Base-by-base conservation (phyloP, 2,329 filamentous ascomycete species). In the Lasiodiplodia citricola region DNA sequence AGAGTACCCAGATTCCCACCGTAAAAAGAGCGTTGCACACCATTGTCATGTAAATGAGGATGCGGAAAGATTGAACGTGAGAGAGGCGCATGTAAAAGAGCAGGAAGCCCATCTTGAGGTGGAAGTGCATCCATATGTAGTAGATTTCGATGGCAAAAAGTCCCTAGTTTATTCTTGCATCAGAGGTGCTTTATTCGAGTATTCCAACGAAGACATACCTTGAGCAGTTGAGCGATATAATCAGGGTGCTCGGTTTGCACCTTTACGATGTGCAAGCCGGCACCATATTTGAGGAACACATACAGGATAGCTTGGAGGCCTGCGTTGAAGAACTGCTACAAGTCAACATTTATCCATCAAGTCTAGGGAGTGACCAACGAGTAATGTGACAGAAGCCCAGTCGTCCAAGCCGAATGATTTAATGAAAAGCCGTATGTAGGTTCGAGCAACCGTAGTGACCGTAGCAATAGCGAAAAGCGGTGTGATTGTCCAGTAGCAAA, bases 11-110 rank as follows among this genome's bases (percentile, higher is more conserved):
- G 31, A 73, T 77, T 11, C 69, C 68, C 18, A 78, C 28, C n/a
- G 75, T 77, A 11, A 74, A 72, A 2, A 69, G 51, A 2, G 70
- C 65, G 66, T 79, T 77, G 4, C 75, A 65, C 6, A 55, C 74
- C 25, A 79, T 74, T 16, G 73, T 73, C 28, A 70, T 23, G 56
- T 70, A 76, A 1, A 79, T 73, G 1, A 72, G 51, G 2, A 44
- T 67, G 5, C 73, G 72, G 55, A 79, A 79, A 10, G 51, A 67
- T 18, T 56, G 70, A 1, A 73, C 71, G 0, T 71, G 71, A 3
- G 76, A 75, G 7, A 78, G 69, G 1, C 76, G 74, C 14, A 79
- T 72, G 60, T 78, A 80, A 70, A 80, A 80, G 57, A 77, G 71
- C 0, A 80, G 72, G 65, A 79, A 80, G 31, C 75, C 73, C 60